Evolutionary conservation across 2,329 filamentous ascomycete species (phyloP), one percentile per base, ranked within the genome.

Genomic region (Penicillium sp.): DNA sequence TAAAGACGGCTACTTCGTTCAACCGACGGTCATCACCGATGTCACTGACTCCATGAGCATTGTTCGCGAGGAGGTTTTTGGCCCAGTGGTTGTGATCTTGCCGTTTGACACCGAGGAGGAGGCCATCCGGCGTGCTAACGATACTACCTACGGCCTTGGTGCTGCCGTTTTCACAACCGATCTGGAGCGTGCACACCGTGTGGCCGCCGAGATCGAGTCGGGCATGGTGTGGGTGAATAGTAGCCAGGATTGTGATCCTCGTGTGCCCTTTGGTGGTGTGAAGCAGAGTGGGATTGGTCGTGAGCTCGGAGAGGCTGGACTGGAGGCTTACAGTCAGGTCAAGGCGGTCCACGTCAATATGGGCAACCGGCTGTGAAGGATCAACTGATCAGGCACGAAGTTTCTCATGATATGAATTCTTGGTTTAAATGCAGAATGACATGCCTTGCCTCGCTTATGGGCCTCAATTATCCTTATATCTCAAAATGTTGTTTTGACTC

Each of bases 251-350:
- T 67, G 63, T 28, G 67, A 71, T 43, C 60, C 61, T 2, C 53
- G 65, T 0, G 53, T 71, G 7, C 65, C 68, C 0, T 71, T 69
- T 43, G 69, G 69, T 14, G 69, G 69, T 34, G 67, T 71, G 13
- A 71, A 71, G 56, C 67, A 71, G 52, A 70, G 65, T 39, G 69
- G 70, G 14, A 70, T 79, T 56, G 76, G 77, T 0, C 58, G 75
- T 14, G 71, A 79, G 45, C 48, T 69, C 41, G 65, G 67, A 4
- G 63, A 68, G 47, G 67, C 65, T 36, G 67, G 67, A 3, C 36
- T 70, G 33, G 64, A 67, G 21, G 66, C 63, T 10, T 70, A 69
- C 43, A 57, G 50, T 7, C 65, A 69, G 50, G 51, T 61, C 4
- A 69, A 69, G 55, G 59, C 65, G 16, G 60, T 69, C 10, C 65